A percentile compares a stretch with the other conserved stretches of the same genome.
These are phyloP conservation scores for Suillus weaverae DNA, from an alignment of 768 basidiomycete species.

Conservation along the genomic window DNA sequence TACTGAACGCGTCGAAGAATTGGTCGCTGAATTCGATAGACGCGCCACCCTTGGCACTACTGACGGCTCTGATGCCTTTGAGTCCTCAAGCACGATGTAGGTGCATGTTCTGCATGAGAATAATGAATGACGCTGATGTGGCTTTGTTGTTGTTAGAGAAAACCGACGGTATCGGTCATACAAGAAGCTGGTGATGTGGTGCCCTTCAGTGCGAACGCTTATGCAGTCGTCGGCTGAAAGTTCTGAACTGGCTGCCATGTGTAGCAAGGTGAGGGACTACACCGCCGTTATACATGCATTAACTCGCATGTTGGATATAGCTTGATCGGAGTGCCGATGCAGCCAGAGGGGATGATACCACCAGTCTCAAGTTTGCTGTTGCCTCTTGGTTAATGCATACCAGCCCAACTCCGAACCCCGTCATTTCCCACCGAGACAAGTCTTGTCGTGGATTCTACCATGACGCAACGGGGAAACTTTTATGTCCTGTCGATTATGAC, in stretches of 20 bases:
- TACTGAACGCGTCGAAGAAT: background rate
- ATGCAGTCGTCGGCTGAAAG: background rate
- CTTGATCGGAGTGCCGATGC: slow-evolving; percentile 5
- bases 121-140: background rate
- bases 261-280: background rate
- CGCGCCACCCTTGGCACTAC: background rate
- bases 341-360: slow-evolving; percentile 1
- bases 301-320: background rate
- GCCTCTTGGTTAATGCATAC: background rate
- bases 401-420: background rate
- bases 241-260: background rate
- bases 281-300: background rate
- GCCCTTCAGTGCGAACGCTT: background rate
- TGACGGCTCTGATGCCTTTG: background rate
- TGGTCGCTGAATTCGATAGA: background rate
- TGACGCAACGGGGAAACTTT: background rate
- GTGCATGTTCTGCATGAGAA: background rate
- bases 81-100: background rate
- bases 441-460: slow-evolving; percentile 1
- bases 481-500: background rate
- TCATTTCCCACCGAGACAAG: background rate
- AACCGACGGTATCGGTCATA: background rate
- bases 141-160: background rate
- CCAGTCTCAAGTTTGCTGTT: background rate
- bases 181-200: background rate